Evolutionary conservation across 768 basidiomycete species (phyloP), one percentile per base, ranked within the genome.

Genomic region (Leccinum truebloodii): DNA sequence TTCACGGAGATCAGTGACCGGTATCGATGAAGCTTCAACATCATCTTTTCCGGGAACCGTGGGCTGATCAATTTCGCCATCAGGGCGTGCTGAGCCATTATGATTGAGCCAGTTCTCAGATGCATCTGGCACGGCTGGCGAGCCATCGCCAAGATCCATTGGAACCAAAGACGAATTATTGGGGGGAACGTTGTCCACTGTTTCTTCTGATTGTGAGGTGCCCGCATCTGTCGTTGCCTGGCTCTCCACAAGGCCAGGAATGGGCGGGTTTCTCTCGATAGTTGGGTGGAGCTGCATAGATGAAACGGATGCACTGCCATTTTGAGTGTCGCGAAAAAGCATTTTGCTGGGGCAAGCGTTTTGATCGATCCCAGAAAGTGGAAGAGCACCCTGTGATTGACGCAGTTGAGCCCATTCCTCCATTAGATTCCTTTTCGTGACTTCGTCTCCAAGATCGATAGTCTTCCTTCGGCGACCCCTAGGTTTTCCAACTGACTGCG

Each of bases 391-490:
- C 54, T 70, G 72, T 4, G 61, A 73, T 64, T 61, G 68, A 46
- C 72, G 73, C 57, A 72, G 56, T n/a, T 58, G 66, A 30, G 68
- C 72, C 72, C 72, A 75, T 52, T 73, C 64, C 34, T 72, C 66
- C 54, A 73, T 73, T 26, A 73, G 24, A 41, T 62, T 53, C n/a
- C n/a, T 65, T 55, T 65, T 75, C 14, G 57, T 49, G 14, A 54
- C 59, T 50, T 67, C 68, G 39, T 75, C 65, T 16, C 50, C 53
- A 56, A 72, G 56, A 54, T 65, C 61, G 26, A 54, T 28, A 4
- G 9, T 24, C 54, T 58, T 65, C 54, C 61, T 62, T 60, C 53
- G 61, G 41, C 60, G 68, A 13, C 67, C 67, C 55, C 51, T 67
- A 22, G 49, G 24, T 30, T 60, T 65, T 52, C 53, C 64, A 32